A percentile compares a stretch with the other conserved stretches of the same genome.
Conservation (phyloP, 2,329 filamentous ascomycete genomes). For the Microascus cirrosus region DNA sequence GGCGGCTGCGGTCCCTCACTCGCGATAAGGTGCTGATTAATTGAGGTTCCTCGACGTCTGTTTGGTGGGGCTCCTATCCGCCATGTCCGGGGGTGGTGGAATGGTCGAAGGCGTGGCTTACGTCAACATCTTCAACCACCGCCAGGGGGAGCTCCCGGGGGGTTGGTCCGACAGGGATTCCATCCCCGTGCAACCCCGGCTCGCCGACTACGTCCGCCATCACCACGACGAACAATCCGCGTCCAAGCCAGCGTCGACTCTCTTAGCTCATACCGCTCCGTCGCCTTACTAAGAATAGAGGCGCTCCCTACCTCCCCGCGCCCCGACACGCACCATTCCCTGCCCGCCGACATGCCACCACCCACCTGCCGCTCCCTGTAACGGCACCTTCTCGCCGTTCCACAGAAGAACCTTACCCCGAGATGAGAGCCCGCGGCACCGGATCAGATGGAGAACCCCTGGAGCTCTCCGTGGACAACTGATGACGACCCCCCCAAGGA, state of each 20-base stretch:
- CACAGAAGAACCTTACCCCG: neutral
- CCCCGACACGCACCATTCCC: neutral
- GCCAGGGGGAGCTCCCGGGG: neutral
- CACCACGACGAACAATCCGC: neutral
- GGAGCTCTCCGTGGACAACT: constrained; percentile 1
- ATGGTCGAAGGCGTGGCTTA: neutral
- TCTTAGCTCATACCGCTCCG: neutral
- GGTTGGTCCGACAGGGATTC: neutral
- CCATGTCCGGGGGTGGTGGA: neutral
- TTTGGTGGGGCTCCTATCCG: neutral
- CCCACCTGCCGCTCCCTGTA: neutral
- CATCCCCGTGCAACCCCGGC: neutral
- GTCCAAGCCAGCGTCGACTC: neutral
- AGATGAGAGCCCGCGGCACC: neutral
- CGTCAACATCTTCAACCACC: neutral
- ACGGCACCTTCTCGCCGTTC: neutral
- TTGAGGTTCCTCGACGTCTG: neutral
- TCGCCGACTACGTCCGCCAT: neutral
- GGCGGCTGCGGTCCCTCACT: neutral
- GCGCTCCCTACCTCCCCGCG: neutral
- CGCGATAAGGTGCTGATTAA: neutral
- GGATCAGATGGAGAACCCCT: constrained; percentile 1
- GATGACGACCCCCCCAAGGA: neutral
- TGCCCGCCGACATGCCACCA: neutral
- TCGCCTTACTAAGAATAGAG: neutral